Evolutionary conservation across 2,329 filamentous ascomycete genomes (phyloP).

Genomic region (Penicillium sp.): DNA sequence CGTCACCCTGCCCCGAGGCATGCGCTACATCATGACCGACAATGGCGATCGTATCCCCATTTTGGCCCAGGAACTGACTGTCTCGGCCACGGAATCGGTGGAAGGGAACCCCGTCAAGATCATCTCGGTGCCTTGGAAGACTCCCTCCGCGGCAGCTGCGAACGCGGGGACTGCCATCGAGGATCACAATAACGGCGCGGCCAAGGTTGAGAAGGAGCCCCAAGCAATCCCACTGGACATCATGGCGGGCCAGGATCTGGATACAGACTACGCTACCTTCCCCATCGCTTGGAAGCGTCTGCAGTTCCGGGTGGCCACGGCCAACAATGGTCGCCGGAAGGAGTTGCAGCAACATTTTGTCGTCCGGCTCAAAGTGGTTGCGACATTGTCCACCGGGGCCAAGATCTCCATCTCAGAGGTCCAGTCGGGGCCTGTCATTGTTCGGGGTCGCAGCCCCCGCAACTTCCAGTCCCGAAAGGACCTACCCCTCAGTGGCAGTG

Average conservation of each 20-base stretch:
- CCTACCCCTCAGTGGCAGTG: constrained; percentile 78
- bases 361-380: constrained; percentile 80
- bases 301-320: constrained; percentile 92
- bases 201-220: constrained; percentile 80
- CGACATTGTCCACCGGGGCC: constrained; percentile 76
- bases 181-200: constrained; percentile 42
- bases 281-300: constrained; percentile 92
- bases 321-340: constrained; percentile 91
- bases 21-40: constrained; percentile 79
- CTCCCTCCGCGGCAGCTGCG: constrained; percentile 63
- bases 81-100: constrained; percentile 91
- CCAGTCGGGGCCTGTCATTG: constrained; percentile 86
- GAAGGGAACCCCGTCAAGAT: constrained; percentile 89
- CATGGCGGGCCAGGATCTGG: constrained; percentile 65
- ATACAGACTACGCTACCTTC: constrained; percentile 84
- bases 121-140: constrained; percentile 98
- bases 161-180: constrained; percentile 55
- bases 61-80: constrained; percentile 76
- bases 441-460: constrained; percentile 85
- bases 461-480: constrained; percentile 96
- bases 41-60: constrained; percentile 82
- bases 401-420: constrained; percentile 82
- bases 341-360: constrained; percentile 97
- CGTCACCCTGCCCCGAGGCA: constrained; percentile 73
- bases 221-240: constrained; percentile 72